Conservation (phyloP, 2,329 filamentous ascomycete species). For the Penicillium palitans region DNA sequence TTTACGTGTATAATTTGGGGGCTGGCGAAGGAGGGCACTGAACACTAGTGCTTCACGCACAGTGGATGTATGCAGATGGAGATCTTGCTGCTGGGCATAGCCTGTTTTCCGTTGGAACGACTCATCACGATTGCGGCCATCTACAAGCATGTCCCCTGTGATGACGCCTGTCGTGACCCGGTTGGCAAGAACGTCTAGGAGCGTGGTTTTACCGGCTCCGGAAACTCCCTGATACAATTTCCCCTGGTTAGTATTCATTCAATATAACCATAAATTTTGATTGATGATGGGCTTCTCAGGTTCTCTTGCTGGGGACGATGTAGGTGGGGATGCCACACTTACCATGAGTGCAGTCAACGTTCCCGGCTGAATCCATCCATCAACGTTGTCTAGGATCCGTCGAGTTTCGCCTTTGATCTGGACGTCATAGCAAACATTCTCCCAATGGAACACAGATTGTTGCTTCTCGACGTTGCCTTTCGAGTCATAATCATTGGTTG, state of each 20-base stretch:
- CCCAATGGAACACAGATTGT: too few species aligned
- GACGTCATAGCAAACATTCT: too few species aligned
- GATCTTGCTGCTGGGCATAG: conserved; percentile 66
- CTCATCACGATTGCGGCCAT: conserved; percentile 62
- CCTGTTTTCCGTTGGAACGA: conserved; percentile 32
- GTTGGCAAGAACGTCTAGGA: conserved; percentile 78
- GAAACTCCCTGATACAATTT: conserved; percentile 63
- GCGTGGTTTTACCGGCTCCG: conserved; percentile 84
- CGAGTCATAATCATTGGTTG: too few species aligned
- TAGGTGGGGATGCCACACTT: not conserved
- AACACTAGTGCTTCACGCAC: not conserved
- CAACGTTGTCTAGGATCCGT: too few species aligned
- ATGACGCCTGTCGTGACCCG: conserved; percentile 83
- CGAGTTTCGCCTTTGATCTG: too few species aligned
- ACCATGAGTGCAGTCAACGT: not conserved
- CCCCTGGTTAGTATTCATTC: not conserved
- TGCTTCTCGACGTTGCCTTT: too few species aligned
- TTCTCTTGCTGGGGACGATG: too few species aligned
- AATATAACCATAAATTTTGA: too few species aligned
- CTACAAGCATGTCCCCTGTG: conserved; percentile 75
- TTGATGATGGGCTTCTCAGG: too few species aligned
- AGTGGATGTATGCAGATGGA: conserved; percentile 58
- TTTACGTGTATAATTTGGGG: not conserved
- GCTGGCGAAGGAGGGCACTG: not conserved
- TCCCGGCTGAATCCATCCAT: too few species aligned